phyloP scores from a whole-genome alignment of 257 asterid genomes.

The Solanum gracilifrons region DNA sequence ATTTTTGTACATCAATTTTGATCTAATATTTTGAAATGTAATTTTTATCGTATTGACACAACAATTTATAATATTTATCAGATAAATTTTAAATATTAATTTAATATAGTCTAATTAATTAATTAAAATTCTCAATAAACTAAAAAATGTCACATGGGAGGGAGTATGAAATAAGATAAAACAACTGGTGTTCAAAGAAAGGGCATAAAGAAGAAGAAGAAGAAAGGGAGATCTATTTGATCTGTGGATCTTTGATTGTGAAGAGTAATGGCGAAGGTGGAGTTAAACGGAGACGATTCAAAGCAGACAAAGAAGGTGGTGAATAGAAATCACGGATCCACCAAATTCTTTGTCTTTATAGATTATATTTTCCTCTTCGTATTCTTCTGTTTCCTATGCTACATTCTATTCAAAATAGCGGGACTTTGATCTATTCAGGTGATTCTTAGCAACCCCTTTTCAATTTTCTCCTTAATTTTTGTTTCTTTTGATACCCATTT shows the following conservation, averaged over 20 bases:
- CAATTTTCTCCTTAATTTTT: background rate
- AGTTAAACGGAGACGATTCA: background rate
- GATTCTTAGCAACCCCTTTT: background rate
- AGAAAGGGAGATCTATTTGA: background rate
- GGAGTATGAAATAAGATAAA: background rate
- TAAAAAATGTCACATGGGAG: background rate
- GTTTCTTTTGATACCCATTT: background rate
- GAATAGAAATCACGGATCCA: constrained; percentile 20
- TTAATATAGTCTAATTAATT: background rate
- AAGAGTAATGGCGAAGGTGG: background rate
- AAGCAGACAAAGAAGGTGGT: background rate
- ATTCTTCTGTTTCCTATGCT: constrained; percentile 4
- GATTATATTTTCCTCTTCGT: constrained; percentile 7
- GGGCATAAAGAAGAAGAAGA: background rate
- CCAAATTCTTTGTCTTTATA: constrained; percentile 14
- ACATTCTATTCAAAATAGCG: constrained; percentile 1
- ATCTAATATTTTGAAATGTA: too few species aligned
- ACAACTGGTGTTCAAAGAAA: background rate
- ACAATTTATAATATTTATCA: background rate
- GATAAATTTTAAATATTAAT: background rate
- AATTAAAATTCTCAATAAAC: background rate
- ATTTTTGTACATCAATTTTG: background rate
- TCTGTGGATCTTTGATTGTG: background rate
- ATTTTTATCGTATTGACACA: background rate
- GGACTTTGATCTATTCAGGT: background rate